Base-by-base conservation (phyloP, 2,329 filamentous ascomycete species). In the Penicillium sp. region DNA sequence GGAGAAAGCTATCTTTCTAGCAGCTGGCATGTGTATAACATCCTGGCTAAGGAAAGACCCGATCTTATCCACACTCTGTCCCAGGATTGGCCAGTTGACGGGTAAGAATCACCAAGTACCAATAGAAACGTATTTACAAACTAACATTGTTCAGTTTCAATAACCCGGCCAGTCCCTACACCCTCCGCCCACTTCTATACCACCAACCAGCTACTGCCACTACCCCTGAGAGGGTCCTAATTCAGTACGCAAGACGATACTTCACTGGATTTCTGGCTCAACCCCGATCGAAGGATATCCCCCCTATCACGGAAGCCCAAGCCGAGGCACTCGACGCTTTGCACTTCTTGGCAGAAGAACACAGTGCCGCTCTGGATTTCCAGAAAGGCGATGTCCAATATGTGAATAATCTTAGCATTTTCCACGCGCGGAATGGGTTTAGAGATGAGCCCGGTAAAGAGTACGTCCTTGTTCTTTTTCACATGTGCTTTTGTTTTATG, bases 171-270 rank as follows among this genome's bases (percentile, higher is more conserved):
- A 76, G 76, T 31, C 76, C 77, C 15, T 85, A 79, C 65, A 76
- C 67, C 44, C 68, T 74, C 13, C 76, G 82, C 13, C 73, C 73
- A 5, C 65, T 76, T 6, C 61, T 76, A 10, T 82, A 84, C 68
- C 79, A 84, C 65, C 81, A 84, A 47, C 78, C 81, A 0, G 76
- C 78, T 10, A 81, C 76, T 0, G 70, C 62, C 0, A 70, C 68
- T 1, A 66, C 69, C 0, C 81, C 83, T 0, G 81, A 87, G 64
- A 78, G 83, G 1, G 69, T 87, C 1, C 71, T 84, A 7, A 78
- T 88, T 31, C 84, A 87, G 60, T 88, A 87, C 60, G 82, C 81
- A 0, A 80, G 85, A 3, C 78, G 85, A 1, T 75, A 73, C 27
- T 87, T 87, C 61, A 84, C 84, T 0, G 81, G 80, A 2, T 82